Evolutionary conservation across 2,329 filamentous ascomycete genomes (phyloP), one percentile per base, ranked within the genome.

Genomic region (Ophiostoma perfectum): DNA sequence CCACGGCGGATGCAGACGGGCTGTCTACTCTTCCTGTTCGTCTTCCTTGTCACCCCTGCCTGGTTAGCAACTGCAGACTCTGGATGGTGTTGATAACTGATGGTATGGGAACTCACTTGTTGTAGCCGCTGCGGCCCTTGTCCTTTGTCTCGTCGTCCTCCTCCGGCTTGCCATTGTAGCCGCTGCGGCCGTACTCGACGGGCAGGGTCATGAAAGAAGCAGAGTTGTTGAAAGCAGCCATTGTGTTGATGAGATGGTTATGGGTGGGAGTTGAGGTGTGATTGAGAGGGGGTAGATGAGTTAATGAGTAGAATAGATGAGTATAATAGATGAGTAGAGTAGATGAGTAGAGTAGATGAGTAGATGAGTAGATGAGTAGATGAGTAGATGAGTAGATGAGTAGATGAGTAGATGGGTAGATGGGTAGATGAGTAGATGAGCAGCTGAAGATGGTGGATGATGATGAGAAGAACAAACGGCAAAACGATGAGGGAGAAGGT

Each of bases 51-150:
- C 70, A 42, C 68, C 70, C 68, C 71, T 70, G 70, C 7, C 36
- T 44, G 45, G 64, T 65, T 52, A 65, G 64, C 12, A 18, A 47
- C 36, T 27, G 27, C 27, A 27, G 27, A 27, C 27, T 27, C 27
- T 27, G 27, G 6, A 18, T 41, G 2, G 0, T 39, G 44, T 27
- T 39, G 9, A 27, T 39, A n/a, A 6, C 11, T 44, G 18, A 45
- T 8, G 41, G 8, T 11, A 14, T 45, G 42, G 14, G 42, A 1
- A 71, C 74, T 72, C 38, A 75, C 75, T 75, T 80, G 78, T 82
- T 83, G 78, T 82, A 82, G 71, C 81, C 81, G 66, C 78, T 79
- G 70, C 81, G 80, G 75, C 81, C 81, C 70, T 79, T 77, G 76
- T 78, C 76, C 72, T 75, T 74, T 69, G 69, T 70, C 70, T 75